phyloP scores from a whole-genome alignment of 2,329 filamentous ascomycete species.

The Colletotrichum gloeosporioides region DNA sequence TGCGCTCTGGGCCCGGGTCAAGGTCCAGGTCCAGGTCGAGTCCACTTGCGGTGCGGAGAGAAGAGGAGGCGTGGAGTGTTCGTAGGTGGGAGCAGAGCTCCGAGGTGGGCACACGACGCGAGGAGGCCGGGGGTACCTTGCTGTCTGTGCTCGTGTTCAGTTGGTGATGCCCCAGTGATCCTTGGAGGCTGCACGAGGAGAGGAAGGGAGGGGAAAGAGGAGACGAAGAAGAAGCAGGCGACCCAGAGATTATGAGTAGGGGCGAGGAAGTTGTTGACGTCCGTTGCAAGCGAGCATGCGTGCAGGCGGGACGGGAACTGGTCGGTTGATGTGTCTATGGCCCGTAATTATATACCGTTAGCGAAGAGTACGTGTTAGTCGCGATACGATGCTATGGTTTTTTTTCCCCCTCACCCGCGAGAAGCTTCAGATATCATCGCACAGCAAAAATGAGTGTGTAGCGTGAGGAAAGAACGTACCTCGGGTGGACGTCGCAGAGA shows the following conservation, averaged over 20 bases:
- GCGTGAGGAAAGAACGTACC: neutral
- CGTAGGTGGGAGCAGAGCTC: neutral
- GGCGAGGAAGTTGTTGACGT: neutral
- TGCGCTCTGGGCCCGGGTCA: conserved; percentile 3
- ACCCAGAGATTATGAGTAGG: neutral
- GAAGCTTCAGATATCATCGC: neutral
- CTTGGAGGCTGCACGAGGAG: neutral
- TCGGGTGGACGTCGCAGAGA: neutral
- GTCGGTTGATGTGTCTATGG: neutral
- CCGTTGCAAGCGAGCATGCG: neutral
- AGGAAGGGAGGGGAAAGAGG: neutral
- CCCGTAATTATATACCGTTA: conserved; percentile 3
- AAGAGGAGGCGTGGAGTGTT: conserved; percentile 2
- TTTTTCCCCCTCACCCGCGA: neutral
- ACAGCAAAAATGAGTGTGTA: neutral
- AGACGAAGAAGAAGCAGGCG: neutral
- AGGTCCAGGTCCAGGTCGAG: neutral
- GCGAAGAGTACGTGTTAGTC: neutral
- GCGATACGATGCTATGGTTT: neutral
- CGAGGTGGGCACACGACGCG: neutral
- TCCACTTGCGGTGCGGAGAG: conserved; percentile 5
- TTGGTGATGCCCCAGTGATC: neutral
- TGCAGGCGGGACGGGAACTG: neutral
- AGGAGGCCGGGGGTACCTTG: conserved; percentile 5
- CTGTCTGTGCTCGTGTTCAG: neutral